Conservation (phyloP, 805 yeast species). For the Ogataea populi-albae region DNA sequence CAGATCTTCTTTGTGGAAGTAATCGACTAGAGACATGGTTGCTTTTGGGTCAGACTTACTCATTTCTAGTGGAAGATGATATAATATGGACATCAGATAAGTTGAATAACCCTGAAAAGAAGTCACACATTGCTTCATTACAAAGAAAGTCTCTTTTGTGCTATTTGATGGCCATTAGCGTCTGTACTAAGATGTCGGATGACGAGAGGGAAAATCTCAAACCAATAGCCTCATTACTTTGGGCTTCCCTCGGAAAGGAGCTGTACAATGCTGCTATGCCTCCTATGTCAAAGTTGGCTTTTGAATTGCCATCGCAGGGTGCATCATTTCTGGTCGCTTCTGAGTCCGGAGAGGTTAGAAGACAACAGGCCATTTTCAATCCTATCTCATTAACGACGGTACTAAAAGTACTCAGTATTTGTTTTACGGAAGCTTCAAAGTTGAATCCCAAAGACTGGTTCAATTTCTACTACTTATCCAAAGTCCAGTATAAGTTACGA, state of each 20-base stretch:
- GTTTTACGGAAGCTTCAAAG: conserved; percentile 47
- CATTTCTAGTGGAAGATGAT: conserved; percentile 81
- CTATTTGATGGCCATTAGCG: conserved; percentile 67
- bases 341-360: neutral
- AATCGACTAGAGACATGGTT: conserved; percentile 83
- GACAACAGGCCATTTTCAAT: neutral
- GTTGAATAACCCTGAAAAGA: conserved; percentile 59
- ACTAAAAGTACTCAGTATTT: conserved; percentile 36
- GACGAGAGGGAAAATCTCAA: conserved; percentile 24
- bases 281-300: conserved; percentile 66
- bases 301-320: conserved; percentile 21
- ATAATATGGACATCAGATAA: conserved; percentile 91
- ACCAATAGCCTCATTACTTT: conserved; percentile 41
- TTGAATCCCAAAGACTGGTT: conserved; percentile 56
- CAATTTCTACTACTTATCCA: conserved; percentile 54
- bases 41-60: conserved; percentile 74
- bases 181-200: conserved; percentile 26
- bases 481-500: conserved; percentile 52
- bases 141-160: conserved; percentile 73
- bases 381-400: conserved; percentile 32
- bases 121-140: conserved; percentile 53
- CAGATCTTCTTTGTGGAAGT: conserved; percentile 66
- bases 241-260: conserved; percentile 56
- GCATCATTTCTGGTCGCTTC: neutral
- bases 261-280: conserved; percentile 54